phyloP scores from a whole-genome alignment of 345 rosid genomes.

The Bretschneidera sinensis region DNA sequence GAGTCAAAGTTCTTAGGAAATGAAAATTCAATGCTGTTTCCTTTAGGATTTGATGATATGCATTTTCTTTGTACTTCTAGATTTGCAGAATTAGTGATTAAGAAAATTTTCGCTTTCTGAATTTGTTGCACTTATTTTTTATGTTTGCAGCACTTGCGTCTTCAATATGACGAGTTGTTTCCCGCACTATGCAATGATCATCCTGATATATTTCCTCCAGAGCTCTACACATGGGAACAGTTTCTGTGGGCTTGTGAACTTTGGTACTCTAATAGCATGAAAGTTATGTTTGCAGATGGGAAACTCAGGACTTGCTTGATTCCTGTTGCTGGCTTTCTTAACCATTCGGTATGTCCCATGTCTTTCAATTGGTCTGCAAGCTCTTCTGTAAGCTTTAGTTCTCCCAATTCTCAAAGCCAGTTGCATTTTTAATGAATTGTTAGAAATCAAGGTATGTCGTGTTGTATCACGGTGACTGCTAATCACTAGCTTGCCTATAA shows the following conservation, averaged over 20 bases:
- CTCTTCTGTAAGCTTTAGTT: not conserved
- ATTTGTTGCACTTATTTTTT: no score
- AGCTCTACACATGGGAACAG: constrained; percentile 74
- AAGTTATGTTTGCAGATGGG: constrained; percentile 75
- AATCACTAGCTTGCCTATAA: not conserved
- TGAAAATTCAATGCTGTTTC: no score
- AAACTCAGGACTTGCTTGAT: constrained; percentile 78
- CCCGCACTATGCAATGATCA: constrained; percentile 49
- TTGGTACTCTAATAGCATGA: constrained; percentile 95
- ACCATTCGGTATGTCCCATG: constrained; percentile 60
- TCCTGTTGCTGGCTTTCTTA: constrained; percentile 90
- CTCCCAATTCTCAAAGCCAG: not conserved
- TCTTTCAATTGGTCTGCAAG: not conserved
- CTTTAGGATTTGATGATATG: not conserved
- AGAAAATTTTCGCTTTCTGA: not conserved
- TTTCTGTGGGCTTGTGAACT: constrained; percentile 94
- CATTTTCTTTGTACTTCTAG: no score
- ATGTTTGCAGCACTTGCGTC: constrained; percentile 85
- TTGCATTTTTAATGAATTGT: not conserved
- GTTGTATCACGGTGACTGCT: not conserved
- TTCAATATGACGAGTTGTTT: constrained; percentile 60
- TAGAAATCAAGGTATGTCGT: not conserved
- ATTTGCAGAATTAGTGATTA: no score
- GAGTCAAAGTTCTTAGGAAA: no score
- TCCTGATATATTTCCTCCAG: constrained; percentile 54